phyloP scores from a whole-genome alignment of 371 early-diverging fungal genomes.

The Mucor saturninus region DNA sequence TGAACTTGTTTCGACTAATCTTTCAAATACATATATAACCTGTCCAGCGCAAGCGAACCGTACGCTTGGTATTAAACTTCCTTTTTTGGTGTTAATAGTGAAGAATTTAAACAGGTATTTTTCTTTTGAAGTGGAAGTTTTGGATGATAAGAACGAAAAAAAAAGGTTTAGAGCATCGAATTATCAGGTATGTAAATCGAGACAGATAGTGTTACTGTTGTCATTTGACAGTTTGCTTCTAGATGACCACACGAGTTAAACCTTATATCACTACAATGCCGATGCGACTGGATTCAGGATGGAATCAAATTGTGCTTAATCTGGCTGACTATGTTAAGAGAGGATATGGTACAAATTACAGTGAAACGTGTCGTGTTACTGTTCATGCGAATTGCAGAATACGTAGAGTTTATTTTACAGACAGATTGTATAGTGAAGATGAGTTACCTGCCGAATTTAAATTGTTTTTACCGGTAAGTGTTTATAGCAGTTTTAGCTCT shows the following conservation, averaged over 20 bases:
- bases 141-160: slow-evolving; percentile 82
- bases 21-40: slow-evolving; percentile 86
- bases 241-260: slow-evolving; percentile 81
- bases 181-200: slow-evolving; percentile 60
- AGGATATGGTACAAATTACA: slow-evolving; percentile 89
- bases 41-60: slow-evolving; percentile 77
- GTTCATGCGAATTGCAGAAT: slow-evolving; percentile 93
- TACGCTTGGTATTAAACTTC: slow-evolving; percentile 93
- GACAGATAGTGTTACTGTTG: background rate
- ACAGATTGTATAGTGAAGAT: slow-evolving; percentile 88
- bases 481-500: background rate
- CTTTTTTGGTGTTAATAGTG: slow-evolving; percentile 83
- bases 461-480: slow-evolving; percentile 77
- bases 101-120: slow-evolving; percentile 90
- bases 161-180: slow-evolving; percentile 90
- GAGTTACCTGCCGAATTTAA: slow-evolving; percentile 94
- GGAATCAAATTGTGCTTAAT: slow-evolving; percentile 95
- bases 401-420: slow-evolving; percentile 90
- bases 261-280: slow-evolving; percentile 93
- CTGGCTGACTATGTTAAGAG: slow-evolving; percentile 84
- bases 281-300: slow-evolving; percentile 91
- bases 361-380: slow-evolving; percentile 86
- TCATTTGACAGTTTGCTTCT: background rate
- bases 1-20: slow-evolving; percentile 79
- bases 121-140: slow-evolving; percentile 87